A percentile compares a stretch with the other conserved stretches of the same genome.
These are phyloP conservation scores for Cladosporium sp. DNA, from an alignment of 2,329 filamentous ascomycete species.

Conservation along the genomic window DNA sequence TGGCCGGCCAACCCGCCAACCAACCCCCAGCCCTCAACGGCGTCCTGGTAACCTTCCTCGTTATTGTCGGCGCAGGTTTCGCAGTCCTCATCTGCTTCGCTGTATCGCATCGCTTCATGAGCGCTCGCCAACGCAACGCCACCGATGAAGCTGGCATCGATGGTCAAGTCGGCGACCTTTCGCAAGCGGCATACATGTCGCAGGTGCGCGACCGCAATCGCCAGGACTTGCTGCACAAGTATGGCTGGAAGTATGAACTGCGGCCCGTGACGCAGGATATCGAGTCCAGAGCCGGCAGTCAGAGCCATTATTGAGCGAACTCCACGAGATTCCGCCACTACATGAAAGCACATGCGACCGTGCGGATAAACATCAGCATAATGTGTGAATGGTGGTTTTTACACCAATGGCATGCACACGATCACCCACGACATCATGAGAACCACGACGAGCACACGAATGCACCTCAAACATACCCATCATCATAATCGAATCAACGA, in stretches of 20 bases:
- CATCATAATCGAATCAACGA: too few relatives aligned
- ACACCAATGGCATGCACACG: not conserved
- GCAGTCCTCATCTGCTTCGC: slow-evolving; percentile 47
- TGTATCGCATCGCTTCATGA: slow-evolving; percentile 11
- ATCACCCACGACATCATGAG: not conserved
- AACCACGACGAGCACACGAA: not conserved
- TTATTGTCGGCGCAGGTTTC: slow-evolving; percentile 54
- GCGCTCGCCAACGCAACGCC: not conserved
- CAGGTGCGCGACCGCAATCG: slow-evolving; percentile 11
- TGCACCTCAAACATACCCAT: too few relatives aligned
- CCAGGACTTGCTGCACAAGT: slow-evolving; percentile 10
- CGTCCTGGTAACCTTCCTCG: slow-evolving; percentile 17
- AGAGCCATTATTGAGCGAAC: slow-evolving; percentile 9
- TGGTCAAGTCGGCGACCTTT: slow-evolving; percentile 1
- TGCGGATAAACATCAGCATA: not conserved
- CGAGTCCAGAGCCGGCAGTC: slow-evolving; percentile 5
- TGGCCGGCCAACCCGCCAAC: slow-evolving; percentile 11
- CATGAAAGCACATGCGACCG: not conserved
- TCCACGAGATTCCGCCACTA: not conserved
- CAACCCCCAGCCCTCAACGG: slow-evolving; percentile 9
- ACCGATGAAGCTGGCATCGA: not conserved
- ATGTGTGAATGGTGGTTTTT: not conserved
- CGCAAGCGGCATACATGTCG: slow-evolving; percentile 10
- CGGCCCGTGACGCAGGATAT: slow-evolving; percentile 5
- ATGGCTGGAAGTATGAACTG: slow-evolving; percentile 12